These are phyloP conservation scores for Gyromitra esculenta DNA, from an alignment of 2,329 filamentous ascomycete genomes.

Conservation along the genomic window DNA sequence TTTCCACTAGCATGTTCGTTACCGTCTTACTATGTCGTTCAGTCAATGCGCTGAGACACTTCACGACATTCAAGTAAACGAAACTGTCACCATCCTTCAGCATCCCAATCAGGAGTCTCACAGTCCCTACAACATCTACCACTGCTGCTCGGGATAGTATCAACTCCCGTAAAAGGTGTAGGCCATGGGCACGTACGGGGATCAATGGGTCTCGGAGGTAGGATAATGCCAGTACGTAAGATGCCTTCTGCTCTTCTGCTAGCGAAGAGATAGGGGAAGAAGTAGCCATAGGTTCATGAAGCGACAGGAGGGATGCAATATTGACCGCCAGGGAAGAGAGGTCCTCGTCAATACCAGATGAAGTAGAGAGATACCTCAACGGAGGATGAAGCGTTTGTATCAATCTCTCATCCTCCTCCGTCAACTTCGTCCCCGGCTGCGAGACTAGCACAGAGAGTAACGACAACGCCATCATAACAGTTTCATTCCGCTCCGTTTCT, in stretches of 20 bases:
- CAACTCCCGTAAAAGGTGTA: slow-evolving; percentile 70
- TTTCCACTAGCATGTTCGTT: slow-evolving; percentile 71
- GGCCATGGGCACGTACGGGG: slow-evolving; percentile 73
- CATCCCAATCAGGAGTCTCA: slow-evolving; percentile 72
- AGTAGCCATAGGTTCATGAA: slow-evolving; percentile 48
- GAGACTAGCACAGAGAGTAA: slow-evolving; percentile 60
- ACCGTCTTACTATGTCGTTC: slow-evolving; percentile 71
- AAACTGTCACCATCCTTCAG: slow-evolving; percentile 75
- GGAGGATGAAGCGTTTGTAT: slow-evolving; percentile 57
- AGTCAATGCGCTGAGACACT: slow-evolving; percentile 71
- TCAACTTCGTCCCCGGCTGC: slow-evolving; percentile 59
- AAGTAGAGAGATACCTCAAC: slow-evolving; percentile 53
- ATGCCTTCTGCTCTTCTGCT: slow-evolving; percentile 66
- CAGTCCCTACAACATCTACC: slow-evolving; percentile 72
- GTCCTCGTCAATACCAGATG: slow-evolving; percentile 31
- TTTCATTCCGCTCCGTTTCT: slow-evolving; percentile 58
- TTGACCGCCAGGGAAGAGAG: slow-evolving; percentile 56
- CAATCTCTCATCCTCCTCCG: slow-evolving; percentile 56
- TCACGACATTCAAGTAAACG: slow-evolving; percentile 74
- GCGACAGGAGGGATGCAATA: slow-evolving; percentile 56
- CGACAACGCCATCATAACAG: slow-evolving; percentile 61
- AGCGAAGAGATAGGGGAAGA: slow-evolving; percentile 58
- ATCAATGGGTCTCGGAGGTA: slow-evolving; percentile 73
- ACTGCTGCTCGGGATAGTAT: slow-evolving; percentile 68
- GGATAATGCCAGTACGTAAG: slow-evolving; percentile 70